phyloP scores from a whole-genome alignment of 1,139 yeast species.

The Yamadazyma atlantica region DNA sequence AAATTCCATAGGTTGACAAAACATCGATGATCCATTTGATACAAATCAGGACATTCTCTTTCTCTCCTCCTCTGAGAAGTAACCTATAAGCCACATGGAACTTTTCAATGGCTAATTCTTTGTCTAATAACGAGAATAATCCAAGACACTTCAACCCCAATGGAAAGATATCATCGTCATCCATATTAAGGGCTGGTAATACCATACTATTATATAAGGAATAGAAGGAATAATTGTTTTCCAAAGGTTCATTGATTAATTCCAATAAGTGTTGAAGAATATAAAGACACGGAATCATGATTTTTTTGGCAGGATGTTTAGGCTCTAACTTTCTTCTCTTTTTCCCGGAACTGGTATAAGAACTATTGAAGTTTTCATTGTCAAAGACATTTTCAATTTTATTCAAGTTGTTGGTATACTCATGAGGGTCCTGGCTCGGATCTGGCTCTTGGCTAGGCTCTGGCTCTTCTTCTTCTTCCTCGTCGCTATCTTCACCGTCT shows the following conservation, averaged over 20 bases:
- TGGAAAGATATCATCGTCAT: constrained; percentile 55
- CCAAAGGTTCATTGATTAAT: constrained; percentile 62
- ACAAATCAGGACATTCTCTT: constrained; percentile 58
- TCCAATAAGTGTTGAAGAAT: constrained; percentile 74
- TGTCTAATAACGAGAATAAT: constrained; percentile 71
- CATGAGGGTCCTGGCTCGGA: constrained; percentile 24
- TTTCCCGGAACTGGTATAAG: constrained; percentile 8
- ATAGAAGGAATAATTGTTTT: constrained; percentile 65
- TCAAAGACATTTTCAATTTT: constrained; percentile 17
- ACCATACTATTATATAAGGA: constrained; percentile 75
- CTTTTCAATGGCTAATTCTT: constrained; percentile 60
- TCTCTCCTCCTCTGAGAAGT: constrained; percentile 56
- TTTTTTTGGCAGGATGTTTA: constrained; percentile 44
- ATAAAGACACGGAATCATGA: constrained; percentile 63
- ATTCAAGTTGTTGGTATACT: constrained; percentile 19
- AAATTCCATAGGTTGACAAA: constrained; percentile 71
- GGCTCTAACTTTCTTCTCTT: constrained; percentile 39
- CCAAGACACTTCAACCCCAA: constrained; percentile 79
- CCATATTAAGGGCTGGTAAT: constrained; percentile 73
- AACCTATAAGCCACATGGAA: constrained; percentile 40
- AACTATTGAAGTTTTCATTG: constrained; percentile 14
- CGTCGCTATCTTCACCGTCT: constrained; percentile 24
- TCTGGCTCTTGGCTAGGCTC: constrained; percentile 17
- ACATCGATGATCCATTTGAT: constrained; percentile 76
- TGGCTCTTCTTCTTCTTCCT: constrained; percentile 15